These are phyloP conservation scores for Thelonectria olida DNA, from an alignment of 2,329 filamentous ascomycete species.

Conservation along the genomic window DNA sequence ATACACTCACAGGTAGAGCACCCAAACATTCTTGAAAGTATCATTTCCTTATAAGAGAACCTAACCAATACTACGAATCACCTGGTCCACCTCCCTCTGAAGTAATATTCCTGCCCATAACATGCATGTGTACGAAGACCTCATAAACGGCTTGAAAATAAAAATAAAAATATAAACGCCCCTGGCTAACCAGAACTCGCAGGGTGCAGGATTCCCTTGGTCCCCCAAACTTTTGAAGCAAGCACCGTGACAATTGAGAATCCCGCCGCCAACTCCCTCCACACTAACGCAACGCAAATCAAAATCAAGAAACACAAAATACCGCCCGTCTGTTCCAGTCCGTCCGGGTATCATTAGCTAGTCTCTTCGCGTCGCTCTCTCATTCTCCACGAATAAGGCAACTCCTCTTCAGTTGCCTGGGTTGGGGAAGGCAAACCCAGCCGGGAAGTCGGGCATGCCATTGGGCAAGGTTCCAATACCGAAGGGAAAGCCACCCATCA, in stretches of 20 bases:
- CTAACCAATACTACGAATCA: too few species aligned
- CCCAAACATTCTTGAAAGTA: too few species aligned
- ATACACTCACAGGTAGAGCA: too few species aligned
- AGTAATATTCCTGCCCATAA: too few species aligned
- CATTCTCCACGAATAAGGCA: background rate
- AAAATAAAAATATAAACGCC: too few species aligned
- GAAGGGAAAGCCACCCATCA: slow-evolving; percentile 47
- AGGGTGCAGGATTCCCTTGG: too few species aligned
- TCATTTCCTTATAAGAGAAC: too few species aligned
- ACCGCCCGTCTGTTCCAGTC: slow-evolving; percentile 8
- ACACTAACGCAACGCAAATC: background rate
- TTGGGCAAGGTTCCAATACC: slow-evolving; percentile 52
- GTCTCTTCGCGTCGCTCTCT: slow-evolving; percentile 3
- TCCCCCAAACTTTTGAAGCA: too few species aligned
- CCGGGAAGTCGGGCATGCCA: slow-evolving; percentile 54
- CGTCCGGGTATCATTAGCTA: slow-evolving; percentile 22
- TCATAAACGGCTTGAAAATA: too few species aligned
- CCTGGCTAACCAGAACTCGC: too few species aligned
- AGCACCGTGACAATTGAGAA: slow-evolving; percentile 10
- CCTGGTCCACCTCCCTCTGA: too few species aligned
- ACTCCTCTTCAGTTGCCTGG: slow-evolving; percentile 33
- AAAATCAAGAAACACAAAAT: slow-evolving; percentile 5
- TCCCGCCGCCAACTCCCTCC: slow-evolving; percentile 14
- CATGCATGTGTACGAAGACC: too few species aligned
- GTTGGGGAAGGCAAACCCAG: slow-evolving; percentile 51